These are phyloP conservation scores for Xylaria telfairii DNA, from an alignment of 495 filamentous ascomycete genomes.

Conservation along the genomic window DNA sequence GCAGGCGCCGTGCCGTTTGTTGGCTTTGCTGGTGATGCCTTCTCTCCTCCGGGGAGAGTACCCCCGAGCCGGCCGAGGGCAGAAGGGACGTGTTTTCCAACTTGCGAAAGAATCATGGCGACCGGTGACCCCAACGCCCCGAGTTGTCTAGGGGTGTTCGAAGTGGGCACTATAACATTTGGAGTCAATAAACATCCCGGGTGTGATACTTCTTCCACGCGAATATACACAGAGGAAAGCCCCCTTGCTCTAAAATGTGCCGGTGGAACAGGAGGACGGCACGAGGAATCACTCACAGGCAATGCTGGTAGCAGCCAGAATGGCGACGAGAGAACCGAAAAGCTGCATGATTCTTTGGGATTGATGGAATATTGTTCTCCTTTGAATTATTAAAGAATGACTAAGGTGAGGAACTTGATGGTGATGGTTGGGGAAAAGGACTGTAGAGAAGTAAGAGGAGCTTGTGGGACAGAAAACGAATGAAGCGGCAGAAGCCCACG, in stretches of 20 bases:
- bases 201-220: not conserved
- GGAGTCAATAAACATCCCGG: not conserved
- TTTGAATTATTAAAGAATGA: not conserved
- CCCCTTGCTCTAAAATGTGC: not conserved
- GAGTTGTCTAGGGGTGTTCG: slow-evolving; percentile 9
- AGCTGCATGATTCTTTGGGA: slow-evolving; percentile 9
- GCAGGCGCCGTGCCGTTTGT: not conserved
- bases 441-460: not conserved
- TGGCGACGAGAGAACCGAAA: slow-evolving; percentile 10
- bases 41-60: not conserved
- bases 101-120: not conserved
- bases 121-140: slow-evolving; percentile 5
- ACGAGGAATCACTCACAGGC: slow-evolving; percentile 10
- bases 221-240: not conserved
- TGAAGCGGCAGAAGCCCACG: not conserved
- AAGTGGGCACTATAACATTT: not conserved
- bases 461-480: not conserved
- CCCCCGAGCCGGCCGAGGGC: not conserved
- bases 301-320: slow-evolving; percentile 19
- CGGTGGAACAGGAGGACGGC: not conserved
- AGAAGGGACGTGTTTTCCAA: slow-evolving; percentile 19
- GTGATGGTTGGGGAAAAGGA: not conserved
- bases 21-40: not conserved
- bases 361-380: not conserved
- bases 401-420: slow-evolving; percentile 4